Evolutionary conservation across 805 yeast species (phyloP).

Genomic region (Candida parachauliodes): DNA sequence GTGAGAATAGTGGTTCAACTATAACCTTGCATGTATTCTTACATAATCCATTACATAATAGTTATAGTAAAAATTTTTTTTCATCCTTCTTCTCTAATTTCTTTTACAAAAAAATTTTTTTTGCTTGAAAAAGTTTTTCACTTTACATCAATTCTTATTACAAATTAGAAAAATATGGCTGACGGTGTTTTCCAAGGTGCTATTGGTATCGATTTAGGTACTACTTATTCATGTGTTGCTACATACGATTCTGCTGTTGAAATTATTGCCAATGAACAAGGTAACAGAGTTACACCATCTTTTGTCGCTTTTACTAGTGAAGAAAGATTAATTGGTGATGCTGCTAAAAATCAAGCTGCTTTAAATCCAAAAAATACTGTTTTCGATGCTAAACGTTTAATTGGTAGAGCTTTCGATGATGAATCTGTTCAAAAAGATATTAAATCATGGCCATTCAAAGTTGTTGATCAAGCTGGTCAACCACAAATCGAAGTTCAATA

Average conservation of each 20-base stretch:
- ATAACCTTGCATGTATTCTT: too few relatives aligned
- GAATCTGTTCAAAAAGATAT: constrained; percentile 58
- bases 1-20: too few relatives aligned
- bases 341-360: constrained; percentile 50
- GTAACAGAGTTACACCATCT: constrained; percentile 51
- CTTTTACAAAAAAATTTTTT: constrained; percentile 8
- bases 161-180: constrained; percentile 55
- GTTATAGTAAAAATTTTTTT: too few relatives aligned
- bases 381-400: constrained; percentile 49
- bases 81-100: constrained; percentile 1
- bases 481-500: constrained; percentile 46
- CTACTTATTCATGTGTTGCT: constrained; percentile 51
- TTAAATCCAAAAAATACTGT: constrained; percentile 49
- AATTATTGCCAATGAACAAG: constrained; percentile 50
- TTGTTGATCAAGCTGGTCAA: constrained; percentile 43
- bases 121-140: constrained; percentile 7
- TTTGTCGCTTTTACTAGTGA: constrained; percentile 47
- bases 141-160: constrained; percentile 6
- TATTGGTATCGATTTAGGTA: constrained; percentile 53
- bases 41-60: too few relatives aligned
- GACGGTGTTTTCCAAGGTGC: constrained; percentile 99
- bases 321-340: constrained; percentile 51
- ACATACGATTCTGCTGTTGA: constrained; percentile 48
- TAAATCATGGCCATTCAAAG: constrained; percentile 48
- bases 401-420: constrained; percentile 60